Base-by-base conservation (phyloP, 352 stramenopile species). In the Globisporangium abappressorium region DNA sequence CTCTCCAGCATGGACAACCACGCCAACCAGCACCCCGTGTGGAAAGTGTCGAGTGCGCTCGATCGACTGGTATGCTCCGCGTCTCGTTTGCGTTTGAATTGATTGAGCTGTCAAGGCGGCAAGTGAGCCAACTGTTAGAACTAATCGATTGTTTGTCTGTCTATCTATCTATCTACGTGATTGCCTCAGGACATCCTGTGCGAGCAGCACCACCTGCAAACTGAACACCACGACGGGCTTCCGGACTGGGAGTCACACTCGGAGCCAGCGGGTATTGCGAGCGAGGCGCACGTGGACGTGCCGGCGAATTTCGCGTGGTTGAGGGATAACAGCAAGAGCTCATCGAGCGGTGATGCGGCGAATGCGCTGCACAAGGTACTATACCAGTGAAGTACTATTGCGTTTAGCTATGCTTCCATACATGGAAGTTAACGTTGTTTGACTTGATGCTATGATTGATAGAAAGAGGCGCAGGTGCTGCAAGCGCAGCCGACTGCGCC, bases 251-350 rank as follows among this genome's bases (percentile, higher is more conserved):
- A 70, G 36, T 56, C 41, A 7, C 80, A 75, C 1, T 46, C 59
- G 28, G 72, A 71, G 0, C 70, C 80, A 18, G 84, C 84, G 11
- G 84, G 84, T 8, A 68, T 85, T 7, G 60, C 73, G 34, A 84
- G 64, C 56, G 28, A 30, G 0, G 57, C 70, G 9, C 65, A 70
- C 14, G 54, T 53, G 9, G 54, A 55, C 0, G 75, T 71, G 24
- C 81, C 81, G 8, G 28, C 74, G 1, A 84, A 85, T 55, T 91
- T 91, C 64, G 83, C 81, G 12, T 91, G 83, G 82, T 20, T 57
- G 14, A 55, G 58, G 20, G 65, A 57, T 2, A 14, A 18, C 54
- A 54, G n/a, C 8, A 58, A n/a, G 12, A 36, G 51, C 24, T 24
- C 18, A 24, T 51, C 6, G 18, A 36, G 22, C 28, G n/a, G 54